phyloP scores from a whole-genome alignment of 352 stramenopile species.

The Pythium biforme region DNA sequence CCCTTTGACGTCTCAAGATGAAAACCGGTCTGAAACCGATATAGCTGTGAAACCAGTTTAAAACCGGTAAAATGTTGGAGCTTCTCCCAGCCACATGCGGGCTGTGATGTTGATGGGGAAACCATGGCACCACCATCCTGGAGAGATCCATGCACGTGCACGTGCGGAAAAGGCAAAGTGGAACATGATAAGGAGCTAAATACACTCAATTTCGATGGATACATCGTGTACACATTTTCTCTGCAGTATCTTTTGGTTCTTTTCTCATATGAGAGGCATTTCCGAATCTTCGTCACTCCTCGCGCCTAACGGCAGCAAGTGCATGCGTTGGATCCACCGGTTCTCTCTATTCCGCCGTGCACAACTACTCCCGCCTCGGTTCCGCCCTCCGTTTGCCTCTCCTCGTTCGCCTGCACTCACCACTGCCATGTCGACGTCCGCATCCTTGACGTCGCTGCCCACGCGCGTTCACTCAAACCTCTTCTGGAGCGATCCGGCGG shows the following conservation, averaged over 20 bases:
- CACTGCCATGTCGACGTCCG: constrained; percentile 4
- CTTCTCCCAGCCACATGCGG: too few relatives aligned
- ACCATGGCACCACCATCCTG: too few relatives aligned
- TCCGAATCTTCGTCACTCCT: neutral
- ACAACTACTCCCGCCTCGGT: neutral
- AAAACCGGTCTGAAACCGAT: neutral
- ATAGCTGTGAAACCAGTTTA: neutral
- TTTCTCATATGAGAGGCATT: constrained; percentile 1
- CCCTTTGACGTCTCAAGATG: neutral
- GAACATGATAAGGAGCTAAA: too few relatives aligned
- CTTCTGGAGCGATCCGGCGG: constrained; percentile 50
- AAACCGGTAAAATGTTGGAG: too few relatives aligned
- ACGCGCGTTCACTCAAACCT: constrained; percentile 43
- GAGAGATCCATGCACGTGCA: too few relatives aligned
- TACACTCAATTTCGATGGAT: too few relatives aligned
- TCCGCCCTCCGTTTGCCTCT: neutral
- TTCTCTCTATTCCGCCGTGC: neutral
- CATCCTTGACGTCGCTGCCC: constrained; percentile 9
- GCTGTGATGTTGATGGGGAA: too few relatives aligned
- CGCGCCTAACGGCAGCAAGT: neutral
- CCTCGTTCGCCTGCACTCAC: neutral
- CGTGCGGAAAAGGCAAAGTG: too few relatives aligned
- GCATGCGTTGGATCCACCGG: neutral
- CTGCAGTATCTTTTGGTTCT: too few relatives aligned
- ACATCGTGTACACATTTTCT: neutral